Conservation (phyloP, 192 early-diverging fungal genomes). For the Spinellus fusiger region DNA sequence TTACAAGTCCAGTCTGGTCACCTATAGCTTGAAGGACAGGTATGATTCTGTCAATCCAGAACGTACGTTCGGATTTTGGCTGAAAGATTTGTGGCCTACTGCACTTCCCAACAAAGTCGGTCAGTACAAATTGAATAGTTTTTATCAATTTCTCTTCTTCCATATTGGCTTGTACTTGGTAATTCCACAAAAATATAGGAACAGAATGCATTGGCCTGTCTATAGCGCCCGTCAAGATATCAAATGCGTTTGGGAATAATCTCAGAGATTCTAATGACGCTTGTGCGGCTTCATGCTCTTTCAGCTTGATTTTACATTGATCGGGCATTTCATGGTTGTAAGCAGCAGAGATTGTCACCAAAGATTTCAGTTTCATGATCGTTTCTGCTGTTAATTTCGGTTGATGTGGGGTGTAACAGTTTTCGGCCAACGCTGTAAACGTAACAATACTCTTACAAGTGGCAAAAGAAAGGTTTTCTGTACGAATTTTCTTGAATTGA, state of each 20-base stretch:
- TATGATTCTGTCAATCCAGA: neutral
- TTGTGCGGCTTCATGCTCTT: neutral
- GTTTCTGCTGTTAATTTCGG: neutral
- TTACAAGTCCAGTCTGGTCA: neutral
- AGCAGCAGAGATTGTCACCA: neutral
- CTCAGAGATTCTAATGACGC: neutral
- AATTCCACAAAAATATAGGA: neutral
- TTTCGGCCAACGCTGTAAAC: neutral
- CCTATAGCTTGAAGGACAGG: neutral
- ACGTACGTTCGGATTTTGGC: neutral
- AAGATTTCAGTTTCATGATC: neutral
- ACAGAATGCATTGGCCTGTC: neutral
- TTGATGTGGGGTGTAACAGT: neutral
- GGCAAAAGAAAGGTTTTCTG: neutral
- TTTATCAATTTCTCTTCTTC: neutral
- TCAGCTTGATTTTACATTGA: neutral
- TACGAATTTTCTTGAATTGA: neutral
- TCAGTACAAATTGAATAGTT: neutral
- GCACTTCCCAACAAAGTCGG: neutral
- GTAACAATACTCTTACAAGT: neutral
- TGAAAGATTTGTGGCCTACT: neutral
- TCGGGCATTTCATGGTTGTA: neutral
- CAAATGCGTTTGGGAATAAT: neutral
- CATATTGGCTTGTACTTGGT: neutral
- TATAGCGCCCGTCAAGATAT: neutral